Evolutionary conservation across 2,329 filamentous ascomycete species (phyloP).

Genomic region (Coleophoma cylindrospora): DNA sequence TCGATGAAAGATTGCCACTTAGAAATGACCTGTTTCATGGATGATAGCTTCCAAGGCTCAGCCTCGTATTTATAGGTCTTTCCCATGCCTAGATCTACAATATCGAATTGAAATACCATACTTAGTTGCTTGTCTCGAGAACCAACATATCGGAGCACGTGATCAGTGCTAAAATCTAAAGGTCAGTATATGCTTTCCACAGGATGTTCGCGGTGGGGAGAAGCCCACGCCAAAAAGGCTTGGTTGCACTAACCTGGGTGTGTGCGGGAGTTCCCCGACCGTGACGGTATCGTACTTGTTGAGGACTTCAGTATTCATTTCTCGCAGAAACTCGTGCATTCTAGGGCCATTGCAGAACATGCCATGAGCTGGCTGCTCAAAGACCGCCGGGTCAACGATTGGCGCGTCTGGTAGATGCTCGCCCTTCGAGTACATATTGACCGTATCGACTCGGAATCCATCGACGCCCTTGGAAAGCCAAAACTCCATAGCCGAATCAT

Average conservation of each 20-base stretch:
- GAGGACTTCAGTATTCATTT: constrained; percentile 58
- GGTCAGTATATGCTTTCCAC: too few species aligned
- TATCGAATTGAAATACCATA: constrained; percentile 67
- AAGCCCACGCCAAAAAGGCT: too few species aligned
- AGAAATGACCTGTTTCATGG: constrained; percentile 41
- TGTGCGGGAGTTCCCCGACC: constrained; percentile 64
- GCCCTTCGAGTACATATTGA: constrained; percentile 67
- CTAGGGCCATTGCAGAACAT: constrained; percentile 64
- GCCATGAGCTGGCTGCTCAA: constrained; percentile 44
- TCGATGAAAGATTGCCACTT: constrained; percentile 47
- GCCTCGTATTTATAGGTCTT: constrained; percentile 47
- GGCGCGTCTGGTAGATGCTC: constrained; percentile 54
- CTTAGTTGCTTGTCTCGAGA: constrained; percentile 54
- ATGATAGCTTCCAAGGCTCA: constrained; percentile 38
- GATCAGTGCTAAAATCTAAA: too few species aligned
- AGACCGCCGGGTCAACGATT: constrained; percentile 38
- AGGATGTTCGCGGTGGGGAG: too few species aligned
- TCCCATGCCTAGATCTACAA: constrained; percentile 55
- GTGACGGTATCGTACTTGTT: constrained; percentile 61
- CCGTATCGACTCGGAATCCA: constrained; percentile 71
- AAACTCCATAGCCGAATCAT: constrained; percentile 68
- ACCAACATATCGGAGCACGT: constrained; percentile 56
- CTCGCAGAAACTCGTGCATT: constrained; percentile 62
- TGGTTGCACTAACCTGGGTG: constrained; percentile 43
- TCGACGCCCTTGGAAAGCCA: constrained; percentile 73